Conservation (phyloP, 2,329 filamentous ascomycete species). For the Fusarium euwallaceae region DNA sequence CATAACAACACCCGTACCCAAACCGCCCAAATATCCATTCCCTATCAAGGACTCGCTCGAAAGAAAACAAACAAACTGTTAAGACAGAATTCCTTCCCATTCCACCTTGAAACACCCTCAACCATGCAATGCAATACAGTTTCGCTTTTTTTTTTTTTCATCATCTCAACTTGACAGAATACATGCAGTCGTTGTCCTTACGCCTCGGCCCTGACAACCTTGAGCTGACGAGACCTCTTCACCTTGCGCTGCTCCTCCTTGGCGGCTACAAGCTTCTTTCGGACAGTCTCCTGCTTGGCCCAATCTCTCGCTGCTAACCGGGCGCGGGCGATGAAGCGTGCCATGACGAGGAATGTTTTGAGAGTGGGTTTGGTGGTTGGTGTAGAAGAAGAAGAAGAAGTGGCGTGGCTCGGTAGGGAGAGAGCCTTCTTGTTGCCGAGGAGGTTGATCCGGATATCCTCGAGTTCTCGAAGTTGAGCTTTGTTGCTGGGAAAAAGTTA, state of each 20-base stretch:
- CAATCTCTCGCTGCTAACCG: slow-evolving; percentile 62
- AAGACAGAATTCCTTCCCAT: slow-evolving; percentile 3
- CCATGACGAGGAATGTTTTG: slow-evolving; percentile 60
- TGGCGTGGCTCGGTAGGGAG: slow-evolving; percentile 45
- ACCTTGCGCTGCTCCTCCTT: slow-evolving; percentile 61
- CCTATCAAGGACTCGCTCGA: not conserved
- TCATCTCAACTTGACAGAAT: slow-evolving; percentile 5
- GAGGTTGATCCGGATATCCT: slow-evolving; percentile 74
- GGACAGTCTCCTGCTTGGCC: slow-evolving; percentile 65
- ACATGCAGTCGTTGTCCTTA: slow-evolving; percentile 13
- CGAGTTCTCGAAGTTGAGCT: slow-evolving; percentile 87
- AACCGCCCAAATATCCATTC: slow-evolving; percentile 11
- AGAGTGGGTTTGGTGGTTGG: slow-evolving; percentile 49
- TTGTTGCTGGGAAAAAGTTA: slow-evolving; percentile 77
- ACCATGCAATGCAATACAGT: slow-evolving; percentile 24
- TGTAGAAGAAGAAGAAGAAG: not conserved
- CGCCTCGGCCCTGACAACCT: slow-evolving; percentile 56
- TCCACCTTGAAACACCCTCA: not conserved
- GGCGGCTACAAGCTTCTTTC: slow-evolving; percentile 62
- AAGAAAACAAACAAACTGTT: not conserved
- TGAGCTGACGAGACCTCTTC: slow-evolving; percentile 57
- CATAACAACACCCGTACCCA: slow-evolving; percentile 31
- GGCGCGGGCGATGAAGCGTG: slow-evolving; percentile 67
- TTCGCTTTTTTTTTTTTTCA: slow-evolving; percentile 10
- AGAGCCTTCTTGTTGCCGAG: slow-evolving; percentile 56